Evolutionary conservation across 495 filamentous ascomycete species (phyloP).

Genomic region (Cercophora newfieldiana): DNA sequence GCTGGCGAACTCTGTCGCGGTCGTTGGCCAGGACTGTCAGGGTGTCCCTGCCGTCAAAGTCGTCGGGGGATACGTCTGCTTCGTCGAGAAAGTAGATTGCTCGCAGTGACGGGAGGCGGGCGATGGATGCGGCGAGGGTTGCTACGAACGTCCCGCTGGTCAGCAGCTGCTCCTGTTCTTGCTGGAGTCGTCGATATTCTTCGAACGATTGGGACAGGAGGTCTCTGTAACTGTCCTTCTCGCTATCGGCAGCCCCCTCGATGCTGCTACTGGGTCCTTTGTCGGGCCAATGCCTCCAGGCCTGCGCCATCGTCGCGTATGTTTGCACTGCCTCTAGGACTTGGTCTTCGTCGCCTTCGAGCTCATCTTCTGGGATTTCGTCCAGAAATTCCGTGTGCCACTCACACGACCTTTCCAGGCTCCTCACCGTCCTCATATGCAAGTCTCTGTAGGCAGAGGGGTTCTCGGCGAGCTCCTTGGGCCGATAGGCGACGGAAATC

Average conservation of each 20-base stretch:
- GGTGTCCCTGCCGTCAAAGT: background rate
- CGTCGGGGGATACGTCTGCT: background rate
- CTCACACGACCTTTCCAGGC: background rate
- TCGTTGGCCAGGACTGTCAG: constrained; percentile 1
- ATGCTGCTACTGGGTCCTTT: background rate
- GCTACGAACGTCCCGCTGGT: background rate
- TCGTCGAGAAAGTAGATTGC: background rate
- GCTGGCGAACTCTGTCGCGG: background rate
- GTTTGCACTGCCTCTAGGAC: background rate
- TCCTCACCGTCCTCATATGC: background rate
- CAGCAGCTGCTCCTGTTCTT: background rate
- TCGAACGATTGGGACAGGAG: background rate
- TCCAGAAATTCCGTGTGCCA: background rate
- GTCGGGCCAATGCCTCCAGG: background rate
- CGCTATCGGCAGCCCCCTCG: background rate
- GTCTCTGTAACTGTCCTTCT: background rate
- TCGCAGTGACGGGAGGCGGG: background rate
- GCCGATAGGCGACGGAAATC: background rate
- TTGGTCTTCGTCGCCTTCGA: background rate
- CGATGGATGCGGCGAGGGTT: background rate
- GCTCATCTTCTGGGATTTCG: constrained; percentile 1
- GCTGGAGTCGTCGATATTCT: background rate
- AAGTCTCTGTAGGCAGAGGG: background rate
- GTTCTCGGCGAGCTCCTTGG: background rate
- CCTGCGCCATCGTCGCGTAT: background rate